Conservation (phyloP, 2,329 filamentous ascomycete genomes). For the Aureobasidium musti region DNA sequence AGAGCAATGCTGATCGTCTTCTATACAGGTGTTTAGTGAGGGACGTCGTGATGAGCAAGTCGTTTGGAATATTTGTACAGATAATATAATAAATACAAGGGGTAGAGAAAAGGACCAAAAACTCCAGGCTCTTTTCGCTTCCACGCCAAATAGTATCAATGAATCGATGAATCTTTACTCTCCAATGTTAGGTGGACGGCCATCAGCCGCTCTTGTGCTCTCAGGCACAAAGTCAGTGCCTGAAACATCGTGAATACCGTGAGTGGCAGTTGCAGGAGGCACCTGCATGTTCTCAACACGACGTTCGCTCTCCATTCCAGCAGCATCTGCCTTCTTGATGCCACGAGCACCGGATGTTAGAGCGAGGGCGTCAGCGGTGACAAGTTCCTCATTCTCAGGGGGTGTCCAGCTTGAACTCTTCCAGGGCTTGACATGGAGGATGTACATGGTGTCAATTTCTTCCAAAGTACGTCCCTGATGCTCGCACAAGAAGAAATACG, state of each 20-base stretch:
- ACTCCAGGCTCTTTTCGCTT: constrained; percentile 5
- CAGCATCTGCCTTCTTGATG: constrained; percentile 40
- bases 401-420: constrained; percentile 41
- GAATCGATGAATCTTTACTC: not conserved
- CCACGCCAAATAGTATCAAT: not conserved
- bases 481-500: constrained; percentile 47
- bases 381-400: constrained; percentile 36
- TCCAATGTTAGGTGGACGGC: constrained; percentile 12
- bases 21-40: not conserved
- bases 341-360: constrained; percentile 38
- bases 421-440: constrained; percentile 41
- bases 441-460: constrained; percentile 48
- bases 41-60: not conserved
- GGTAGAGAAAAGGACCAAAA: not conserved
- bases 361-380: constrained; percentile 38
- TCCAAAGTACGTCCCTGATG: constrained; percentile 43
- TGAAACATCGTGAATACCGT: constrained; percentile 38
- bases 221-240: constrained; percentile 37
- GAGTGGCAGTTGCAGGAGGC: constrained; percentile 34
- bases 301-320: constrained; percentile 30
- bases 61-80: constrained; percentile 1
- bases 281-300: constrained; percentile 31
- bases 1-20: not conserved
- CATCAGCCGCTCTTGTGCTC: constrained; percentile 26
- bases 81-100: constrained; percentile 8